These are phyloP conservation scores for Sporothrix dimorphospora DNA, from an alignment of 2,329 filamentous ascomycete genomes.

Conservation along the genomic window DNA sequence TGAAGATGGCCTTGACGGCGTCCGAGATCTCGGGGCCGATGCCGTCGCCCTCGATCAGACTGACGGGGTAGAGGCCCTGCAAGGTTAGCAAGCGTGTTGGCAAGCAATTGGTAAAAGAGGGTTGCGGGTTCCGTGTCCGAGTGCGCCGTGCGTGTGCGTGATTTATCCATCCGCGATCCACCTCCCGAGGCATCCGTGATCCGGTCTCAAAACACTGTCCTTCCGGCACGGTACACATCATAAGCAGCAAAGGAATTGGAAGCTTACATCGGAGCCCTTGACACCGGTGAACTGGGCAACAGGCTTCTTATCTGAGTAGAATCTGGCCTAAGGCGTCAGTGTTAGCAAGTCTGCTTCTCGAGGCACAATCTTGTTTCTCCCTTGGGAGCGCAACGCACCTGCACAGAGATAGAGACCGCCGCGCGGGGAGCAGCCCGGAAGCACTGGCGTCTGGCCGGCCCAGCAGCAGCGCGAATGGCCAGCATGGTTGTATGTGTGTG, in stretches of 20 bases:
- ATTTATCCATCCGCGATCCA: conserved; percentile 41
- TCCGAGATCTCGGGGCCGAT: conserved; percentile 98
- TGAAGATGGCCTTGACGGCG: conserved; percentile 98
- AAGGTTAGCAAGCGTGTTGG: neutral
- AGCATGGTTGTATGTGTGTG: conserved; percentile 65
- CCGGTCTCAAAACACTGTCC: neutral
- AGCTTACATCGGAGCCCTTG: conserved; percentile 82
- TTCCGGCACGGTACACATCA: neutral
- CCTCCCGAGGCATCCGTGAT: conserved; percentile 10
- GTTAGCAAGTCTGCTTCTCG: neutral
- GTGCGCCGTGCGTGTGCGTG: conserved; percentile 41
- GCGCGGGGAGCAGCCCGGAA: conserved; percentile 68
- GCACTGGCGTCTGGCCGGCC: conserved; percentile 76
- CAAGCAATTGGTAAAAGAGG: neutral
- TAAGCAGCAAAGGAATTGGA: neutral
- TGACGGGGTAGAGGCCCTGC: conserved; percentile 93
- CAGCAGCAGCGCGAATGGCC: conserved; percentile 76
- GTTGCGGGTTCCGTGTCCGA: neutral
- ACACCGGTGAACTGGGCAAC: conserved; percentile 93
- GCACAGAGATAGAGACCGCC: conserved; percentile 52
- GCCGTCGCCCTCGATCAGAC: conserved; percentile 97
- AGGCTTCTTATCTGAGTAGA: conserved; percentile 67
- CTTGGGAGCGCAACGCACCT: conserved; percentile 55
- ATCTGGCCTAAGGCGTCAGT: conserved; percentile 44
- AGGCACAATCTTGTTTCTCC: neutral